These are phyloP conservation scores for Saprolegnia parasitica DNA, from an alignment of 352 stramenopile genomes.

Conservation along the genomic window DNA sequence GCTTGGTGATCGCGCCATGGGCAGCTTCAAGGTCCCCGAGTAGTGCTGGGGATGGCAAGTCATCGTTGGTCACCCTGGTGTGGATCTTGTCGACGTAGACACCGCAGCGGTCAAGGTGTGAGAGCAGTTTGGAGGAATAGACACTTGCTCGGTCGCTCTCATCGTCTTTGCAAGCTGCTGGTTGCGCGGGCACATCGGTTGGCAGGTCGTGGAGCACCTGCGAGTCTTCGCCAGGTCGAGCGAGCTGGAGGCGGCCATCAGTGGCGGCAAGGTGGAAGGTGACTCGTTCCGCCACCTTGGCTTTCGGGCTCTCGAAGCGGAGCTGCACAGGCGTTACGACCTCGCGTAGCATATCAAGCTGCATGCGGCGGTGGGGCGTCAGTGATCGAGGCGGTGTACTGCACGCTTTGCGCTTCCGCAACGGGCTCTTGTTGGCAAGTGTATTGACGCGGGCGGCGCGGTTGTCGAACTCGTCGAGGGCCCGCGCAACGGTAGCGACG, in stretches of 20 bases:
- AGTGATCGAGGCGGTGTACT: constrained; percentile 29
- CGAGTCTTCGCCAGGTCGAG: constrained; percentile 50
- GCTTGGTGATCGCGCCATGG: neutral
- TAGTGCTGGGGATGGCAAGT: neutral
- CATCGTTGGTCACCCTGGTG: neutral
- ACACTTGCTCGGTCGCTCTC: constrained; percentile 37
- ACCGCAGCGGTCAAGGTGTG: constrained; percentile 52
- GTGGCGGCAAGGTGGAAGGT: constrained; percentile 46
- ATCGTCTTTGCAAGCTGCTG: neutral
- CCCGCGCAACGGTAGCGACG: constrained; percentile 44
- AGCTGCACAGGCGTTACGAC: neutral
- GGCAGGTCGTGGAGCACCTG: constrained; percentile 39
- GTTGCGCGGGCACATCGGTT: constrained; percentile 33
- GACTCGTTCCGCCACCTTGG: constrained; percentile 49
- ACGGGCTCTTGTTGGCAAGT: constrained; percentile 29
- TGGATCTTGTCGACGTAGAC: constrained; percentile 62
- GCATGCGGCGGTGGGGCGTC: constrained; percentile 37
- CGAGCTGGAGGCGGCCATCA: constrained; percentile 38
- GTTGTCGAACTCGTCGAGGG: constrained; percentile 50
- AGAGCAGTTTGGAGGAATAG: constrained; percentile 53
- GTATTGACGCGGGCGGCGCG: constrained; percentile 40
- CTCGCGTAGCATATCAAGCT: constrained; percentile 24
- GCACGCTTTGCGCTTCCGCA: constrained; percentile 5
- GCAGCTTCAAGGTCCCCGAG: neutral
- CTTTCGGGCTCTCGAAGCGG: constrained; percentile 1